phyloP scores from a whole-genome alignment of 2,329 filamentous ascomycete genomes.

The Pseudocercospora musae region DNA sequence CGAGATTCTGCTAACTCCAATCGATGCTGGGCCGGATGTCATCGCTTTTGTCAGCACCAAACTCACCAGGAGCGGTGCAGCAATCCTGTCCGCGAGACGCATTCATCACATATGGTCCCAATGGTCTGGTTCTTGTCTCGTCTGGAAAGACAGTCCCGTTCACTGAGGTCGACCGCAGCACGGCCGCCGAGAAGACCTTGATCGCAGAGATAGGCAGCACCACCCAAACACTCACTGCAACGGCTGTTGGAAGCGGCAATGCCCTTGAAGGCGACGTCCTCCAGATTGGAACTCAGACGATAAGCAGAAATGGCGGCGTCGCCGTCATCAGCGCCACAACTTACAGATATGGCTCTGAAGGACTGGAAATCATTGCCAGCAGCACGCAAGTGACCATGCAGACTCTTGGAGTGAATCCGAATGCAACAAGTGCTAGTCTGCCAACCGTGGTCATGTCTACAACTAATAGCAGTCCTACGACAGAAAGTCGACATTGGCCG shows the following conservation, averaged over 20 bases:
- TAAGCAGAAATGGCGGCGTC: background rate
- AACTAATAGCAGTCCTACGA: background rate
- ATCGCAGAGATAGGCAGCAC: background rate
- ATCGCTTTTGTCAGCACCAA: background rate
- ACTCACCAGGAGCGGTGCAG: background rate
- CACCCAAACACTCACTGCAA: background rate
- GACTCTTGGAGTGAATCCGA: background rate
- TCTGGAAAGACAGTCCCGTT: background rate
- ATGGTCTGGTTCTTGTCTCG: slow-evolving; percentile 5
- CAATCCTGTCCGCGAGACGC: background rate
- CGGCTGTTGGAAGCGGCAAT: background rate
- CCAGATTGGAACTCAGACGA: background rate
- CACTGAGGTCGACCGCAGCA: background rate
- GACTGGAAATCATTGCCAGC: background rate
- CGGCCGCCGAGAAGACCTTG: background rate
- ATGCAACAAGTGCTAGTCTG: background rate
- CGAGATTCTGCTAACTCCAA: background rate
- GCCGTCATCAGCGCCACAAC: background rate
- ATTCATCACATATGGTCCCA: slow-evolving; percentile 1
- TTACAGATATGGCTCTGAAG: background rate
- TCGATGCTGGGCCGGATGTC: background rate
- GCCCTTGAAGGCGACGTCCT: slow-evolving; percentile 1
- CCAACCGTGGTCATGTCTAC: background rate
- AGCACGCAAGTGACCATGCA: background rate
- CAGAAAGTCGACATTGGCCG: background rate